Percentiles rank a stretch among this genome's conserved stretches.
These are phyloP conservation scores for Yamadazyma oceani DNA, from an alignment of 1,139 yeast genomes.

Conservation along the genomic window DNA sequence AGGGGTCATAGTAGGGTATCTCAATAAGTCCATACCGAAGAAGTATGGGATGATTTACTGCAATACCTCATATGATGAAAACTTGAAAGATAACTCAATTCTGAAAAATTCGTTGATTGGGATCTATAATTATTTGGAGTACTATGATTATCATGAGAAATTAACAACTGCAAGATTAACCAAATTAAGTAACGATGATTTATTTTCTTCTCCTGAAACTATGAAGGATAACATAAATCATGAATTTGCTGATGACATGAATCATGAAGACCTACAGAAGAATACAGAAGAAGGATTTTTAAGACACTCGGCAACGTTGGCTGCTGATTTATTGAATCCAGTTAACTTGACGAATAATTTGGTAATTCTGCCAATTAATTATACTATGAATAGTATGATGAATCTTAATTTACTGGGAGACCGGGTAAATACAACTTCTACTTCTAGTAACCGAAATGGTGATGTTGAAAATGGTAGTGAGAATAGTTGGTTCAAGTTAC, in stretches of 20 bases:
- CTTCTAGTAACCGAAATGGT: too few species aligned
- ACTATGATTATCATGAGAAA: constrained; percentile 31
- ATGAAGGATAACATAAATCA: constrained; percentile 15
- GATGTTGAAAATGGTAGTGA: neutral
- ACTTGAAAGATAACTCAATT: constrained; percentile 9
- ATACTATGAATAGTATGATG: constrained; percentile 37
- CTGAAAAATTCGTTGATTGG: constrained; percentile 21
- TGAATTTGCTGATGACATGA: constrained; percentile 11
- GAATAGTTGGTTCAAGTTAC: constrained; percentile 26
- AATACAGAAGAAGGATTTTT: constrained; percentile 11
- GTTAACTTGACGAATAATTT: constrained; percentile 35
- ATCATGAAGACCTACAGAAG: constrained; percentile 10
- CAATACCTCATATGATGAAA: constrained; percentile 14
- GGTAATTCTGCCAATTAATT: constrained; percentile 40
- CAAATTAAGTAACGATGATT: constrained; percentile 16
- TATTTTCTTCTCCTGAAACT: constrained; percentile 20
- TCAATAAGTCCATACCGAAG: constrained; percentile 27
- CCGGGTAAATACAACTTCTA: constrained; percentile 3
- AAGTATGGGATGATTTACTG: constrained; percentile 33
- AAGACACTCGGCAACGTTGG: constrained; percentile 18
- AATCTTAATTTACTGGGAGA: constrained; percentile 12
- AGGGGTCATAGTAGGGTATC: constrained; percentile 30
- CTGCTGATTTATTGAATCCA: constrained; percentile 35
- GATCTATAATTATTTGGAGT: constrained; percentile 36
- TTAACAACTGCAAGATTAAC: constrained; percentile 22